phyloP scores from a whole-genome alignment of 2,329 filamentous ascomycete species.

The Diaporthe humulicola region DNA sequence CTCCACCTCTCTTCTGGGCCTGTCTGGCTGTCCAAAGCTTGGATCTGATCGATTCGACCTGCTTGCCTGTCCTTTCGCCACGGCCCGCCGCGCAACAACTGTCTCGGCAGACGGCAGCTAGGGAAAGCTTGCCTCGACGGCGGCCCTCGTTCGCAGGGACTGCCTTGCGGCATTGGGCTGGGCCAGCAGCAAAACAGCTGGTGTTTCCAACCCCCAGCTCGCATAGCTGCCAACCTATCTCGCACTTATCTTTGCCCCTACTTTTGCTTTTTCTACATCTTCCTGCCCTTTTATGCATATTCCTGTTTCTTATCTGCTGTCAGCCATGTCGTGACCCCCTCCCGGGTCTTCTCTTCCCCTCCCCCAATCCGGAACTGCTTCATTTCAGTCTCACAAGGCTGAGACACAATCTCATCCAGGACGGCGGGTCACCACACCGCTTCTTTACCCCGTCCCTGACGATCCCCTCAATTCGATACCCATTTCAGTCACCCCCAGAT shows the following conservation, averaged over 20 bases:
- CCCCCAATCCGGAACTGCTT: not conserved
- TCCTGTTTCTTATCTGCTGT: not conserved
- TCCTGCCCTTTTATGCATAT: not conserved
- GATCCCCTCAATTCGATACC: not conserved
- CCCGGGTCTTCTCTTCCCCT: not conserved
- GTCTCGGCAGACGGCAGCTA: slow-evolving; percentile 31
- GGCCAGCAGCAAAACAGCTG: slow-evolving; percentile 11
- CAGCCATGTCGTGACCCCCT: slow-evolving; percentile 14
- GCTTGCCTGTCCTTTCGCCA: slow-evolving; percentile 8
- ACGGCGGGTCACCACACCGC: slow-evolving; percentile 1
- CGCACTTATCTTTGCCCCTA: not conserved
- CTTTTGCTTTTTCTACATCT: not conserved
- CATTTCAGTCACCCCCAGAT: not conserved
- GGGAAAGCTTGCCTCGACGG: slow-evolving; percentile 13
- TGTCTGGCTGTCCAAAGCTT: not conserved
- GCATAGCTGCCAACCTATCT: not conserved
- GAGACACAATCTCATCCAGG: slow-evolving; percentile 4
- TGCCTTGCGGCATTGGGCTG: slow-evolving; percentile 20
- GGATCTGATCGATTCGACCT: not conserved
- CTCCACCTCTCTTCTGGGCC: not conserved
- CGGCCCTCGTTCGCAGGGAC: slow-evolving; percentile 1
- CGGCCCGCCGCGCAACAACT: slow-evolving; percentile 13
- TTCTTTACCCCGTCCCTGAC: not conserved
- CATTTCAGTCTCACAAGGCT: slow-evolving; percentile 20
- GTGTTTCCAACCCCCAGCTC: slow-evolving; percentile 10